Percentiles rank a stretch among this genome's conserved stretches.
Evolutionary conservation across 306 rosid species (phyloP).

Genomic region (Sindora glabra): DNA sequence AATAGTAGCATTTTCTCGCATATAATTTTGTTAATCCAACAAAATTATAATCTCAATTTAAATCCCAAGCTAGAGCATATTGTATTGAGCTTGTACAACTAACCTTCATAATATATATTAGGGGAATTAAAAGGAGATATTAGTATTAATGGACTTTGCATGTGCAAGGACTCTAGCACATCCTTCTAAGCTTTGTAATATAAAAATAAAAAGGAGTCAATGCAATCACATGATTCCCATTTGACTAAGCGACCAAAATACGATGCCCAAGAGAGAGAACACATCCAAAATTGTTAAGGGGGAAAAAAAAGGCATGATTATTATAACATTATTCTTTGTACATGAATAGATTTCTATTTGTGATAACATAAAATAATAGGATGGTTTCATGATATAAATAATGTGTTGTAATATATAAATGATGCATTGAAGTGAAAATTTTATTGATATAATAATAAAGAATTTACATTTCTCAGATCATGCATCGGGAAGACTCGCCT

Average conservation of each 20-base stretch:
- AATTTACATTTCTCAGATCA: slow-evolving; percentile 8
- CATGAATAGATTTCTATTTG: not conserved
- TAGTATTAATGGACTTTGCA: slow-evolving; percentile 66
- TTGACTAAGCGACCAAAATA: not conserved
- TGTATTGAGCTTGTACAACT: slow-evolving; percentile 16
- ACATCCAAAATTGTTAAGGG: slow-evolving; percentile 4
- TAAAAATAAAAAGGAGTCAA: slow-evolving; percentile 14
- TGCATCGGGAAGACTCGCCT: slow-evolving; percentile 56
- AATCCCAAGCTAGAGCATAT: not conserved
- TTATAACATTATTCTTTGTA: not conserved
- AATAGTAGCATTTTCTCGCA: too few relatives aligned
- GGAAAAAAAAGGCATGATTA: slow-evolving; percentile 1
- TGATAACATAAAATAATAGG: slow-evolving; percentile 7
- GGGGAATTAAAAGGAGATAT: slow-evolving; percentile 86
- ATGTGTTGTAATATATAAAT: not conserved
- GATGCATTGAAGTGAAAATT: not conserved
- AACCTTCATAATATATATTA: slow-evolving; percentile 93
- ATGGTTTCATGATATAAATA: not conserved
- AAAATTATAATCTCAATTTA: not conserved
- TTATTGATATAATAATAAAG: not conserved
- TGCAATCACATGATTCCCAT: not conserved
- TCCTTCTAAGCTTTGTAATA: slow-evolving; percentile 81
- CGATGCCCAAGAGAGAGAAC: not conserved
- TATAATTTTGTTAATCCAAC: too few relatives aligned
- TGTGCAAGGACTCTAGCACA: slow-evolving; percentile 66